Evolutionary conservation across 257 asterid genomes (phyloP).

Genomic region (Ballota nigra): DNA sequence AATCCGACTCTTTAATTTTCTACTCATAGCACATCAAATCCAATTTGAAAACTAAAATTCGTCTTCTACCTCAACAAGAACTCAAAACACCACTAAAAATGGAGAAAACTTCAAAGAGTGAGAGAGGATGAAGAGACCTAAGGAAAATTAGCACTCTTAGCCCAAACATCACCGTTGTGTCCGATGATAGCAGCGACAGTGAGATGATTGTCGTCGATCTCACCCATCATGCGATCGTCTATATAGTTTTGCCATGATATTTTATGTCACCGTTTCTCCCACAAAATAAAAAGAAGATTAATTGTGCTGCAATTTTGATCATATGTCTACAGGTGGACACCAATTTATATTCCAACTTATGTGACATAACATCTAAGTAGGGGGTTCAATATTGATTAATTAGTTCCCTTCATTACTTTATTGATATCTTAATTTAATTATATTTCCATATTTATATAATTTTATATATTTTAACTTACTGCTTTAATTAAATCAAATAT

Average conservation of each 20-base stretch:
- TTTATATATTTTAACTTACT: too few species aligned
- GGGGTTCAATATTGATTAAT: too few species aligned
- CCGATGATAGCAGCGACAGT: conserved; percentile 40
- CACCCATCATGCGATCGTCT: conserved; percentile 43
- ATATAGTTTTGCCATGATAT: conserved; percentile 45
- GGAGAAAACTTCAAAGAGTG: background rate
- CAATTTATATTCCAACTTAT: too few species aligned
- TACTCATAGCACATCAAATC: background rate
- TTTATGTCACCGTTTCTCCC: background rate
- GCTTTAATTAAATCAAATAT: too few species aligned
- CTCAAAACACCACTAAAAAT: background rate
- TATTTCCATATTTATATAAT: too few species aligned
- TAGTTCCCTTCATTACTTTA: too few species aligned
- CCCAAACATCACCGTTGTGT: conserved; percentile 45
- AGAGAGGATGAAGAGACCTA: conserved; percentile 24
- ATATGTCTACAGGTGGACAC: too few species aligned
- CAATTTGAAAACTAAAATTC: background rate
- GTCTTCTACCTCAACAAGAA: background rate
- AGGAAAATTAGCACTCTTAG: conserved; percentile 37
- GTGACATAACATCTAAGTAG: too few species aligned
- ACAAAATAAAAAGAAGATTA: background rate
- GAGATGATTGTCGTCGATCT: conserved; percentile 41
- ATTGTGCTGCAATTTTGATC: too few species aligned
- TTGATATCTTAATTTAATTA: too few species aligned
- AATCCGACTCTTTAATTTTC: background rate